Evolutionary conservation across 139 green algal genomes (phyloP).

Genomic region (Tetraselmis striata): DNA sequence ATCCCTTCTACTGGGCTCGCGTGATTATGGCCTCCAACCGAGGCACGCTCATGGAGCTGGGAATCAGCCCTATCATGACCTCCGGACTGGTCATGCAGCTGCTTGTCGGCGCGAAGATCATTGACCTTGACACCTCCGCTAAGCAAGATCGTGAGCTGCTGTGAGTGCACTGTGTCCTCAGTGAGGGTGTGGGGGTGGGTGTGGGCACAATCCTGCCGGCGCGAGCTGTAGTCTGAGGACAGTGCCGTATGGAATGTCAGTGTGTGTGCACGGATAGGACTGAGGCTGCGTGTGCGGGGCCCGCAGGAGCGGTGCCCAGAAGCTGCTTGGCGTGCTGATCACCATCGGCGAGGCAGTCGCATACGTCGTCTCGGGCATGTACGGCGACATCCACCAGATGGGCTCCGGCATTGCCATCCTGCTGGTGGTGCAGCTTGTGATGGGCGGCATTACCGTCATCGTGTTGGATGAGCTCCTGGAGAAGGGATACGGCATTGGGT

Average conservation of each 20-base stretch:
- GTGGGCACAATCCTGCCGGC: too few species aligned
- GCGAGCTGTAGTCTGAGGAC: too few species aligned
- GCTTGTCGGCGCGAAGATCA: constrained; percentile 92
- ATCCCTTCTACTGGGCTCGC: constrained; percentile 97
- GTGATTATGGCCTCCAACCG: constrained; percentile 97
- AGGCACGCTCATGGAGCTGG: constrained; percentile 97
- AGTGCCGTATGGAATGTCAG: too few species aligned
- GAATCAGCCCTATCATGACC: constrained; percentile 95
- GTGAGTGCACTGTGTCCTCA: constrained; percentile 19
- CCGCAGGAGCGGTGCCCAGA: constrained; percentile 83
- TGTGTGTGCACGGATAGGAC: too few species aligned
- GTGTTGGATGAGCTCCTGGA: constrained; percentile 97
- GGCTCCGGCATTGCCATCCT: constrained; percentile 85
- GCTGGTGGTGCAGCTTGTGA: constrained; percentile 96
- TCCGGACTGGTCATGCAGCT: constrained; percentile 97
- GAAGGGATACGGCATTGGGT: constrained; percentile 96
- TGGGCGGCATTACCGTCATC: constrained; percentile 96
- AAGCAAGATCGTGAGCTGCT: constrained; percentile 93
- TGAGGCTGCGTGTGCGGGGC: not conserved
- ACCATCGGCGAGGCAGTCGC: constrained; percentile 97
- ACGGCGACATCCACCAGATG: constrained; percentile 91
- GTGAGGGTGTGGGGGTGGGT: not conserved
- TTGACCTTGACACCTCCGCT: constrained; percentile 95
- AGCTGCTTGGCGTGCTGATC: constrained; percentile 96
- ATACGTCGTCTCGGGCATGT: constrained; percentile 99